Evolutionary conservation across 805 yeast genomes (phyloP).

Genomic region (Metschnikowia chrysomelidarum): DNA sequence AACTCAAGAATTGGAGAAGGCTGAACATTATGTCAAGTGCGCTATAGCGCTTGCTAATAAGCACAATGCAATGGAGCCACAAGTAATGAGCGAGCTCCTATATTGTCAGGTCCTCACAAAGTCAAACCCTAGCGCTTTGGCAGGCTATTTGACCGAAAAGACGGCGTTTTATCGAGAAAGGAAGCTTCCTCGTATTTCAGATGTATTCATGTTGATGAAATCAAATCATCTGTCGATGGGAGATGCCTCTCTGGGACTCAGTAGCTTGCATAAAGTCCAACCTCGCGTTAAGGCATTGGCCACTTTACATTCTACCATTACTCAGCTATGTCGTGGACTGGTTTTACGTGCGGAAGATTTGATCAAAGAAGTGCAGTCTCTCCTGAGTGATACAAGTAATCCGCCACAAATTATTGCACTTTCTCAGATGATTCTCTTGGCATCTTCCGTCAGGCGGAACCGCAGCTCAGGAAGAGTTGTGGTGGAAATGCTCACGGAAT

Average conservation of each 20-base stretch:
- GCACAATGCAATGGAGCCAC: constrained; percentile 21
- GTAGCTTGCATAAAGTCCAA: constrained; percentile 6
- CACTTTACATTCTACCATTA: constrained; percentile 28
- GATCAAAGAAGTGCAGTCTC: constrained; percentile 18
- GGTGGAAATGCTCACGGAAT: constrained; percentile 20
- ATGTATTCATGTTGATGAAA: constrained; percentile 32
- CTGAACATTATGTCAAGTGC: constrained; percentile 37
- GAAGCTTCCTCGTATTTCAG: constrained; percentile 19
- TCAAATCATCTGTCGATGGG: constrained; percentile 28
- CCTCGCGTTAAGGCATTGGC: constrained; percentile 22
- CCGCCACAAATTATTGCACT: constrained; percentile 35
- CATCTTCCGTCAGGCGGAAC: constrained; percentile 27
- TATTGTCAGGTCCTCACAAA: constrained; percentile 36
- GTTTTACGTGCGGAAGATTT: constrained; percentile 19
- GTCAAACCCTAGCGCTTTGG: constrained; percentile 10
- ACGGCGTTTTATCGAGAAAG: constrained; percentile 4
- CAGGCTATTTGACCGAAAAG: constrained; percentile 9
- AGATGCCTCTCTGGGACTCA: constrained; percentile 26
- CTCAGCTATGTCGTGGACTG: constrained; percentile 30
- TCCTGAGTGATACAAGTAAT: not conserved
- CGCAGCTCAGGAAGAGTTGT: constrained; percentile 24
- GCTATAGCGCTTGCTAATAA: constrained; percentile 30
- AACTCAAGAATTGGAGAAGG: constrained; percentile 39
- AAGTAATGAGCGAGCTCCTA: constrained; percentile 34
- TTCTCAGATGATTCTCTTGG: constrained; percentile 23